These are phyloP conservation scores for Sarocladium oryzae DNA, from an alignment of 2,329 filamentous ascomycete species.

Conservation along the genomic window DNA sequence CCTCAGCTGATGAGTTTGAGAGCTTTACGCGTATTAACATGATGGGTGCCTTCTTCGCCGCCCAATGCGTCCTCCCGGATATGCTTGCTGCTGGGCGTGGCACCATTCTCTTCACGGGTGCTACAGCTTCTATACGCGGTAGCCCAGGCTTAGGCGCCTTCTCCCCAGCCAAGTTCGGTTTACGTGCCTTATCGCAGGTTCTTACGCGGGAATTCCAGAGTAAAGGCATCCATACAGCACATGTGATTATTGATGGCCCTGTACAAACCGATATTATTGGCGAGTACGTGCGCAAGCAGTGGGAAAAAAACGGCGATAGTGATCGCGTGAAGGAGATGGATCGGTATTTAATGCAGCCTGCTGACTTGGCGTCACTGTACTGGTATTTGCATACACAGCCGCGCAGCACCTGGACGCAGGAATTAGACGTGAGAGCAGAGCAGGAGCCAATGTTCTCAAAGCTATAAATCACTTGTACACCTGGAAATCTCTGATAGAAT, in stretches of 20 bases:
- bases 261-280: constrained; percentile 62
- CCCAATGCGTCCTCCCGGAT: not conserved
- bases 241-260: constrained; percentile 76
- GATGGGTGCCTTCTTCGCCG: not conserved
- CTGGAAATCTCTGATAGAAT: too few species aligned
- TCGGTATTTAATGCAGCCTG: constrained; percentile 61
- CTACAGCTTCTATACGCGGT: constrained; percentile 72
- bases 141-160: constrained; percentile 65
- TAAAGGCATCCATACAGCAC: constrained; percentile 74
- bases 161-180: constrained; percentile 73
- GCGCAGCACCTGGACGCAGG: constrained; percentile 71
- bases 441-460: constrained; percentile 32
- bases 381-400: constrained; percentile 81
- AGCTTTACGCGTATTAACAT: not conserved
- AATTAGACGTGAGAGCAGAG: constrained; percentile 60
- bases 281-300: not conserved
- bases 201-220: constrained; percentile 80
- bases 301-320: constrained; percentile 9
- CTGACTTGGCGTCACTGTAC: constrained; percentile 83
- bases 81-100: not conserved
- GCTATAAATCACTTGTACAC: constrained; percentile 39
- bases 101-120: constrained; percentile 78
- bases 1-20: not conserved
- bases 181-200: constrained; percentile 66
- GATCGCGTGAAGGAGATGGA: constrained; percentile 39